Base-by-base conservation (phyloP, 2,329 filamentous ascomycete genomes). In the Verticillium nonalfalfae region DNA sequence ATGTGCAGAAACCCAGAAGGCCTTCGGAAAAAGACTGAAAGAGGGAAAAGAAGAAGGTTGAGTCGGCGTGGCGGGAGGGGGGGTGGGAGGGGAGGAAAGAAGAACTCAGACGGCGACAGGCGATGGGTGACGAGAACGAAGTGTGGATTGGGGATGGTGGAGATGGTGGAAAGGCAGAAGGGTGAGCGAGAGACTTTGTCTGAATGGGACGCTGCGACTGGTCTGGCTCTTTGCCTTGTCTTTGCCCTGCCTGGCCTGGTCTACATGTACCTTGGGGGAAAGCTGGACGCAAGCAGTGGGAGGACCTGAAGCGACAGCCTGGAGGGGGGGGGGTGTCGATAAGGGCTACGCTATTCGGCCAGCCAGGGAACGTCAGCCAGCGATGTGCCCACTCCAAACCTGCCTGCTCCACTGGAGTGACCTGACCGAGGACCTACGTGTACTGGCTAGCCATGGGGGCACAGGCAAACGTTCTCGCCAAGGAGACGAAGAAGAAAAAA, bases 1-100 rank as follows among this genome's bases (percentile, higher is more conserved):
- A 45, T 34, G 40, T 45, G 45, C 50, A 59, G 58, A 59, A 59
- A 59, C 58, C 45, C 58, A 38, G 39, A n/a, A 59, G 45, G 58
- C 58, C 58, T 54, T 55, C 58, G 31, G 55, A 59, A 59, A 45
- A 45, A 50, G 45, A 50, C 45, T 50, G 58, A 59, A 54, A 45
- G 58, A 55, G 55, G 61, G 57, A 59, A 35, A 39, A 58, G 61
- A 60, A 61, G 45, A 50, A 50, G 45, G 45, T 50, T 26, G 45
- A 50, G 45, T 50, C 18, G 45, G 18, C 26, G 11, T 18, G 45
- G 45, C 26, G 67, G 65, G 66, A 72, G 72, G 71, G 75, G 74
- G 68, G 71, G 74, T 74, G 64, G 58, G 63, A 64, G 61, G 61
- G 63, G 64, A 66, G 62, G 62, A 61, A 72, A 73, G 60, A 62